These are phyloP conservation scores for Claviceps purpurea DNA, from an alignment of 2,329 filamentous ascomycete genomes.

Conservation along the genomic window DNA sequence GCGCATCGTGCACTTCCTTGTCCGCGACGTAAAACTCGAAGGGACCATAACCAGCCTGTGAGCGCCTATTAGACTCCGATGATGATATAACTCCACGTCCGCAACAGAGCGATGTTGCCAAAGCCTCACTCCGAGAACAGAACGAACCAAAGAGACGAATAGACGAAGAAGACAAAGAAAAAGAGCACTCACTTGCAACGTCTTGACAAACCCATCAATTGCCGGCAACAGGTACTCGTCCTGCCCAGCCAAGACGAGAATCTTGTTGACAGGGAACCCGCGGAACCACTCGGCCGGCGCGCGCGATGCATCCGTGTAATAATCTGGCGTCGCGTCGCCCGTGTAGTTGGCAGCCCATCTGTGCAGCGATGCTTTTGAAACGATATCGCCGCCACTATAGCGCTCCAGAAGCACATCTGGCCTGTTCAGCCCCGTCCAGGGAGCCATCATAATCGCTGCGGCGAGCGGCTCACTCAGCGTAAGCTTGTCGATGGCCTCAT, in stretches of 20 bases:
- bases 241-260: slow-evolving; percentile 8
- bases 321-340: slow-evolving; percentile 5
- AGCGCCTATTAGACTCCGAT: background rate
- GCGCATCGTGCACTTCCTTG: slow-evolving; percentile 10
- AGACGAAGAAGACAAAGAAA: background rate
- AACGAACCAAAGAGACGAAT: background rate
- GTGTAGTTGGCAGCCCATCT: slow-evolving; percentile 7
- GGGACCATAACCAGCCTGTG: slow-evolving; percentile 6
- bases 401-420: background rate
- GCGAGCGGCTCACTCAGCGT: slow-evolving; percentile 6
- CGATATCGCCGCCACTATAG: slow-evolving; percentile 8
- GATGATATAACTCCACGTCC: background rate
- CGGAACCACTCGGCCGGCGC: slow-evolving; percentile 10
- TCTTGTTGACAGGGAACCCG: slow-evolving; percentile 6
- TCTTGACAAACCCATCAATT: slow-evolving; percentile 7
- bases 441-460: slow-evolving; percentile 6
- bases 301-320: slow-evolving; percentile 9
- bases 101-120: background rate
- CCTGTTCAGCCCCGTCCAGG: slow-evolving; percentile 8
- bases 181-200: slow-evolving; percentile 7
- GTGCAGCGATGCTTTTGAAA: slow-evolving; percentile 2
- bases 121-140: too few relatives aligned
- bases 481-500: slow-evolving; percentile 7
- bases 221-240: slow-evolving; percentile 10
- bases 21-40: slow-evolving; percentile 9